Percentiles rank a stretch among this genome's conserved stretches.
These are phyloP conservation scores for Ilyonectria sp. DNA, from an alignment of 2,329 filamentous ascomycete genomes.

Conservation along the genomic window DNA sequence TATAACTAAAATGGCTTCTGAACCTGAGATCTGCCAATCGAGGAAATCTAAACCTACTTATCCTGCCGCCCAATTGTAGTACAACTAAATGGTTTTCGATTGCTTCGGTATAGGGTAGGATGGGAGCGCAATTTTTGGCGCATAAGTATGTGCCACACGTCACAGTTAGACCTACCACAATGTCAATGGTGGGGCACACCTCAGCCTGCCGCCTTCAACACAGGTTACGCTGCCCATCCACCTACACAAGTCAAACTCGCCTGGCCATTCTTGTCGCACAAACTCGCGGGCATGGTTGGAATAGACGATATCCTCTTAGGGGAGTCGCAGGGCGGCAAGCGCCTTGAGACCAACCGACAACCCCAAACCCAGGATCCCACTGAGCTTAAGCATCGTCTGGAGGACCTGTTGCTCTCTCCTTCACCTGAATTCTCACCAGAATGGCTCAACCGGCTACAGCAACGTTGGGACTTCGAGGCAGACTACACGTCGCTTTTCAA, in stretches of 20 bases:
- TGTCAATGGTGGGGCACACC: constrained; percentile 46
- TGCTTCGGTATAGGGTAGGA: constrained; percentile 13
- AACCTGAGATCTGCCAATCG: too few relatives aligned
- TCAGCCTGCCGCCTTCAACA: constrained; percentile 40
- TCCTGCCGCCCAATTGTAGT: too few relatives aligned
- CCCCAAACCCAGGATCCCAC: constrained; percentile 63
- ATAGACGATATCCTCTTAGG: constrained; percentile 55
- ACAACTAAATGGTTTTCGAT: neutral
- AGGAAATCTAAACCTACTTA: too few relatives aligned
- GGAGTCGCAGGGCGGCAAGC: constrained; percentile 26
- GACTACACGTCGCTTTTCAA: constrained; percentile 89
- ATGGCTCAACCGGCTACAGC: constrained; percentile 92
- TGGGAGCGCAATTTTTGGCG: constrained; percentile 11
- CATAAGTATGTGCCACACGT: constrained; percentile 7
- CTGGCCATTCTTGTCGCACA: constrained; percentile 18
- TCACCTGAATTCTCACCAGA: constrained; percentile 83
- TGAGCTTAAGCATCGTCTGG: constrained; percentile 79
- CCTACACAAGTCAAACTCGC: constrained; percentile 15
- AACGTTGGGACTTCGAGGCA: constrained; percentile 86
- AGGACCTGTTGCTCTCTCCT: constrained; percentile 84
- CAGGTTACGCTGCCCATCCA: constrained; percentile 42
- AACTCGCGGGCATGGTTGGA: constrained; percentile 48
- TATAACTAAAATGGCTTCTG: too few relatives aligned
- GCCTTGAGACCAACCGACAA: constrained; percentile 25
- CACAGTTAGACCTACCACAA: constrained; percentile 34